Base-by-base conservation (phyloP, 345 rosid species). In the Heritiera fomes region DNA sequence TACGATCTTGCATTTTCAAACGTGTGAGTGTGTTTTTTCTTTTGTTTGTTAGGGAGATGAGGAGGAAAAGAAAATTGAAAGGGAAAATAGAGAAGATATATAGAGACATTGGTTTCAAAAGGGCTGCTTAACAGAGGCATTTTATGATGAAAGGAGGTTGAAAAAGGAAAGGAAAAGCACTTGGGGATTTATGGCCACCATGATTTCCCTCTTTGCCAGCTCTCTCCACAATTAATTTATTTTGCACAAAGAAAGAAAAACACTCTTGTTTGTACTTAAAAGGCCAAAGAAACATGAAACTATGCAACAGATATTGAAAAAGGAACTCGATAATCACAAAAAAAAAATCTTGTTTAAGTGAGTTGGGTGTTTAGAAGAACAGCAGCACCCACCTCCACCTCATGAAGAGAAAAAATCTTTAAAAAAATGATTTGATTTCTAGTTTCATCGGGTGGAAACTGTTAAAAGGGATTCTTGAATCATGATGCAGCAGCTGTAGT, bases 181-280 rank as follows among this genome's bases (percentile, higher is more conserved):
- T 53, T 69, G 61, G 56, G 46, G 12, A 4, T 17, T 49, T 1
- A 64, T 49, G 47, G 71, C 46, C 28, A 45, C 60, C 62, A 67
- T 80, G 77, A 70, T 47, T 75, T 77, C 14, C 10, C 53, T 52
- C 34, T 52, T 40, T 53, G 55, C 28, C 47, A 55, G 20, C 69
- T 34, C 38, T 34, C 38, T 34, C 38, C 38, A 34, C 38, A 34
- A 34, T 34, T 34, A 34, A 34, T 34, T 34, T 34, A 0, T 34
- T 34, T 20, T 77, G 77, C 70, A 52, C 38, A 77, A 77, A 79
- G 83, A 81, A 87, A 81, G 85, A 63, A 50, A 81, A 68, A 76
- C 82, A 76, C 58, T 43, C 61, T n/a, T 13, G 75, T 83, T 34
- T 75, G 80, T 85, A 81, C 85, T 78, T 74, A 71, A 79, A 79